These are phyloP conservation scores for Guillardia theta DNA, from an alignment of 78 protist genomes.

Conservation along the genomic window DNA sequence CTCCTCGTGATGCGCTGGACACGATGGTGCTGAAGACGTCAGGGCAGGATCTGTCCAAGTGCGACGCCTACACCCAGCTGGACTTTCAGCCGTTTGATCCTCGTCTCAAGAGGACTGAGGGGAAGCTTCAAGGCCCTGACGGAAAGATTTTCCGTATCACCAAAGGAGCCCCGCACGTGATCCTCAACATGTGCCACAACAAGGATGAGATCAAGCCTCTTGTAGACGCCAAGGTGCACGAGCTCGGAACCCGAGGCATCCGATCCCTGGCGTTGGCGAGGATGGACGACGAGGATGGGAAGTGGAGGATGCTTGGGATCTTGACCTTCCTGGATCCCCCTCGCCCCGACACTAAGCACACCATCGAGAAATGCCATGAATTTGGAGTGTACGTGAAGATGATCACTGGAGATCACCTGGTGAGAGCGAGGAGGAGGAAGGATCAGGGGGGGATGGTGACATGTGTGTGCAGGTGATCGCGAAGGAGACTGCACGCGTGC, in stretches of 20 bases:
- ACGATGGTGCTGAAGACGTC: background rate
- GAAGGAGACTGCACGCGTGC: constrained; percentile 73
- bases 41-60: background rate
- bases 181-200: background rate
- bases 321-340: constrained; percentile 32
- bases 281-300: background rate
- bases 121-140: background rate
- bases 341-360: background rate
- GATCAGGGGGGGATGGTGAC: background rate
- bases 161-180: constrained; percentile 28
- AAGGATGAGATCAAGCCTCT: background rate
- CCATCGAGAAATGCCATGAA: background rate
- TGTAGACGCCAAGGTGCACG: constrained; percentile 3
- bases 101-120: background rate
- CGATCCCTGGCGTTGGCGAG: constrained; percentile 17
- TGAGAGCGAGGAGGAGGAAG: background rate
- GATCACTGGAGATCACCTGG: background rate
- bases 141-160: constrained; percentile 1
- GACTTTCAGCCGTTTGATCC: constrained; percentile 34
- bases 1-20: background rate
- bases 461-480: constrained; percentile 52
- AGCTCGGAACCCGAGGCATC: background rate
- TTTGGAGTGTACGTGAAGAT: background rate
- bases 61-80: constrained; percentile 8
- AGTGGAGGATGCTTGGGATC: background rate